Base-by-base conservation (phyloP, 495 filamentous ascomycete genomes). In the Astrothelium subdiscretum region DNA sequence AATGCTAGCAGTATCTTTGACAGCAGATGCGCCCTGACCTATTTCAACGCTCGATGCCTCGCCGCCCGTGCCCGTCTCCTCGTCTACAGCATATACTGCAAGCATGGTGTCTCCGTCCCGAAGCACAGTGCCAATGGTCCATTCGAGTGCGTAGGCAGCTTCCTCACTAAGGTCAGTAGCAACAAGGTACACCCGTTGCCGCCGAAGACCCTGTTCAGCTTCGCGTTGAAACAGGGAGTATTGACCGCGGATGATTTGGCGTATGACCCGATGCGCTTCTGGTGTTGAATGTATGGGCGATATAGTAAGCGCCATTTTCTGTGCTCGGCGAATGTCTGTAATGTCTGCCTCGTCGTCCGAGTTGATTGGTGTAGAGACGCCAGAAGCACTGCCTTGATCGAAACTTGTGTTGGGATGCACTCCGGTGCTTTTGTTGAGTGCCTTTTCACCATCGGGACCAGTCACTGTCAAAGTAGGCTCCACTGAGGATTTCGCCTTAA, bases 61-160 rank as follows among this genome's bases (percentile, higher is more conserved):
- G 54, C 70, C 71, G 11, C 72, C 71, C 5, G 85, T 81, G 32
- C 85, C 86, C 64, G 27, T 43, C 59, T 96, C 92, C 71, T 96
- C 92, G 67, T 95, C 88, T 52, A 92, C 83, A 62, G 90, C 92
- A 74, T 91, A 96, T 59, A 98, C 88, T 24, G 90, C 90, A 60
- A 95, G 82, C 40, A 98, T 79, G 1, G 92, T 97, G 72, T 98
- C 94, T 18, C 94, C 94, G 70, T 96, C 91, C 51, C 94, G 82
- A 8, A 98, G 80, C n/a, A 97, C 87, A 2, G 90, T 95, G 43
- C 94, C 94, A 59, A 98, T 92, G 0, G 91, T 95, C 92, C 92
- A 98, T 71, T 97, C 94, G 31, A 97, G 76, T 11, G 94, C 94
- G 72, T 96, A 91, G 11, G 90, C 87, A 3, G 92, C 92, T 76